Evolutionary conservation across 1,284 basidiomycete genomes (phyloP).

Genomic region (Hypsizygus ulmarius): DNA sequence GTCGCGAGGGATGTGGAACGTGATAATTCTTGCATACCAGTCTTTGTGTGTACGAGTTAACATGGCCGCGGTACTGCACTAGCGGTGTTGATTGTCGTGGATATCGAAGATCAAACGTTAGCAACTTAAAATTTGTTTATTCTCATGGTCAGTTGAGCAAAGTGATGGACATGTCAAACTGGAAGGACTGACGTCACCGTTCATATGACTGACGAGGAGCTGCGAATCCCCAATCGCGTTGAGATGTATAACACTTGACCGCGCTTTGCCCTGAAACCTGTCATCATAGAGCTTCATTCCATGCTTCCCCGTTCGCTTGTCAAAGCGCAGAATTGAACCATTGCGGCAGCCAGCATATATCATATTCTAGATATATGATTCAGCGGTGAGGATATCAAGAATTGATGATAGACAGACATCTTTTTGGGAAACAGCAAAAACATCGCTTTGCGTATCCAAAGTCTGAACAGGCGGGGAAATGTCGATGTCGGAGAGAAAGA

Average conservation of each 20-base stretch:
- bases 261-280: conserved; percentile 27
- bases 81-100: conserved; percentile 39
- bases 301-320: conserved; percentile 44
- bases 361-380: conserved; percentile 37
- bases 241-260: conserved; percentile 51
- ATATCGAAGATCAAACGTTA: conserved; percentile 63
- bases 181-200: conserved; percentile 51
- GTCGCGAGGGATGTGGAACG: conserved; percentile 1
- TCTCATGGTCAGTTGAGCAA: conserved; percentile 7
- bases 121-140: conserved; percentile 42
- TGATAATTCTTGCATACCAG: conserved; percentile 41
- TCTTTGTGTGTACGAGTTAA: conserved; percentile 48
- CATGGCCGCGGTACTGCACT: conserved; percentile 51
- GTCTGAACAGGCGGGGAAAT: conserved; percentile 29
- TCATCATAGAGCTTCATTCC: conserved; percentile 41
- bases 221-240: conserved; percentile 47
- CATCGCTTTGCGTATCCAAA: conserved; percentile 56
- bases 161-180: conserved; percentile 1
- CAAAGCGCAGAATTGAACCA: conserved; percentile 58
- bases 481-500: conserved; percentile 52
- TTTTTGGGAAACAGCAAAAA: conserved; percentile 52
- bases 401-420: conserved; percentile 35
- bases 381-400: not conserved
- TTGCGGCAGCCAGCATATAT: conserved; percentile 64
- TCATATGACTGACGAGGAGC: conserved; percentile 55